Evolutionary conservation across 805 yeast genomes (phyloP).

Genomic region (Yarrowia sp.): DNA sequence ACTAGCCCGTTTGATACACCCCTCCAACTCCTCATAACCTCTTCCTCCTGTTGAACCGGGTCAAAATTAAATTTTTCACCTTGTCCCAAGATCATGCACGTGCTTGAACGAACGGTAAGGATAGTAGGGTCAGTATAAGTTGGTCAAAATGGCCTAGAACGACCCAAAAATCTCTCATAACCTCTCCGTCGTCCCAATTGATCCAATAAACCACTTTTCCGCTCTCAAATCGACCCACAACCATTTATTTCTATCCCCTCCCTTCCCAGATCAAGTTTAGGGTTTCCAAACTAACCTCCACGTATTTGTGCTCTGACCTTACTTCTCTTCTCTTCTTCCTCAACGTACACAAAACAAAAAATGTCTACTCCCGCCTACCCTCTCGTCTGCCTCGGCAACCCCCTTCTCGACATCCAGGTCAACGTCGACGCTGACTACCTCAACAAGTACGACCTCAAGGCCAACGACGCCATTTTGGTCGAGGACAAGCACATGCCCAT

Average conservation of each 20-base stretch:
- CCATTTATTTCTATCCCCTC: not conserved
- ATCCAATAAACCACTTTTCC: not conserved
- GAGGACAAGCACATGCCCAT: constrained; percentile 84
- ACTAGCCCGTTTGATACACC: no score
- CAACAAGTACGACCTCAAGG: constrained; percentile 77
- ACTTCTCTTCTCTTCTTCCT: not conserved
- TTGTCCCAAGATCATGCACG: not conserved
- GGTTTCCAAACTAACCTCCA: constrained; percentile 1
- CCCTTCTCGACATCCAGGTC: constrained; percentile 82
- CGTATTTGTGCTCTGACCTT: not conserved
- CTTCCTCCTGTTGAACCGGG: not conserved
- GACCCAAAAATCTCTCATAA: no score
- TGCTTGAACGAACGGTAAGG: constrained; percentile 15
- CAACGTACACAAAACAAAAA: not conserved
- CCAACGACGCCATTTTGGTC: constrained; percentile 87
- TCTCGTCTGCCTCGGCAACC: constrained; percentile 87
- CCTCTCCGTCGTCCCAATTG: no score
- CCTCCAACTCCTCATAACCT: not conserved
- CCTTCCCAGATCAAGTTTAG: not conserved
- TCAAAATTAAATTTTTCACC: not conserved
- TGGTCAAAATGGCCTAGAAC: no score
- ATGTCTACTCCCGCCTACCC: constrained; percentile 44
- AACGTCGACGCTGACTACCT: constrained; percentile 61
- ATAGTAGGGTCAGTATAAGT: no score
- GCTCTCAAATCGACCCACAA: no score